Conservation (phyloP, 352 stramenopile genomes). For the Globisporangium carolinianum region DNA sequence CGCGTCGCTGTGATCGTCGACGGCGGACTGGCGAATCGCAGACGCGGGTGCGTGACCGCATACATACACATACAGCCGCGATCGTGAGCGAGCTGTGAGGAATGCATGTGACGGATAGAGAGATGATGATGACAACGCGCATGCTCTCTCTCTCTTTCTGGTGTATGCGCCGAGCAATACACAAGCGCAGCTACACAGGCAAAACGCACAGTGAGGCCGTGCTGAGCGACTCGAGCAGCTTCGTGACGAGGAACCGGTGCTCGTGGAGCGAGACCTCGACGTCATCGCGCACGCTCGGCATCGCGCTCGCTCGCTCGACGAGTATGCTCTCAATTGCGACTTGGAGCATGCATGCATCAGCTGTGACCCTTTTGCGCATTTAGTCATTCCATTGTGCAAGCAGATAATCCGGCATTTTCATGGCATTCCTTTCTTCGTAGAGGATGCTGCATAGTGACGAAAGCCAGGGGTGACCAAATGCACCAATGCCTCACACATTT, state of each 20-base stretch:
- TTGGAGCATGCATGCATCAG: neutral
- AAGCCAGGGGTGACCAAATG: no score
- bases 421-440: no score
- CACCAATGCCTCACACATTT: neutral
- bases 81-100: neutral
- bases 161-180: no score
- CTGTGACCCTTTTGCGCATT: no score
- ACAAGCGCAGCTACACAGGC: no score
- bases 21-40: constrained; percentile 28
- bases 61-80: neutral
- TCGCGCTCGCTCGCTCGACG: constrained; percentile 1
- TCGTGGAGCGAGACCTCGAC: constrained; percentile 71
- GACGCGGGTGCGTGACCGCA: no score
- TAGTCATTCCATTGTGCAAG: no score
- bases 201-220: constrained; percentile 30
- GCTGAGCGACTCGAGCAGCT: constrained; percentile 73
- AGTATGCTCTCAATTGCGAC: neutral
- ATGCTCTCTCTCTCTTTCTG: no score
- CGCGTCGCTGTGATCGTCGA: constrained; percentile 71
- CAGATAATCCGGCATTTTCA: no score
- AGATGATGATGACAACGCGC: no score
- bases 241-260: constrained; percentile 80
- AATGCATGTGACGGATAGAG: neutral
- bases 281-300: constrained; percentile 62
- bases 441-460: no score